Conservation (phyloP, 2,329 filamentous ascomycete species). For the Cephalotrichum gorgonifer region DNA sequence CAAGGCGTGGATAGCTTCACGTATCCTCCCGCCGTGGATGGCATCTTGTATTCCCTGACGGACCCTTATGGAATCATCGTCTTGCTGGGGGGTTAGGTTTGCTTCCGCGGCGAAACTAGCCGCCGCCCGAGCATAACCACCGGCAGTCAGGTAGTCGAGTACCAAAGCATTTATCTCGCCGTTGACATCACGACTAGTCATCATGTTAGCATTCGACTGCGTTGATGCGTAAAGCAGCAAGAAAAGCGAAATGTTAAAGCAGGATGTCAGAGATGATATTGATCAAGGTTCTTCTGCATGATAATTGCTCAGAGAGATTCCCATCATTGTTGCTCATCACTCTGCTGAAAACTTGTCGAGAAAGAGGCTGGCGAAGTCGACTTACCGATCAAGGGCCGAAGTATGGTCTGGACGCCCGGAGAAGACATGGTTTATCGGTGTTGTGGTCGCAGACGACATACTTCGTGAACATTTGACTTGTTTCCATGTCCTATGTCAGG, state of each 20-base stretch:
- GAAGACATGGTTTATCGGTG: conserved; percentile 4
- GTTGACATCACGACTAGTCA: conserved; percentile 7
- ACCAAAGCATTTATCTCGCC: conserved; percentile 95
- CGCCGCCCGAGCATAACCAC: conserved; percentile 87
- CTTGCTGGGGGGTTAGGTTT: conserved; percentile 66
- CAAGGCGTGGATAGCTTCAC: conserved; percentile 73
- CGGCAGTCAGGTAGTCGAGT: conserved; percentile 92
- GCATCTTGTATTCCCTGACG: conserved; percentile 75
- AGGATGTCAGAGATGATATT: conserved; percentile 46
- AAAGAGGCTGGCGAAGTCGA: background rate
- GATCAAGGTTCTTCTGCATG: conserved; percentile 79
- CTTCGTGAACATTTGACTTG: background rate
- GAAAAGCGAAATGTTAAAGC: background rate
- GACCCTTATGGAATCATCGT: conserved; percentile 62
- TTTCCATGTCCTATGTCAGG: background rate
- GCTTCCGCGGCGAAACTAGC: conserved; percentile 91
- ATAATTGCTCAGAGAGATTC: conserved; percentile 98
- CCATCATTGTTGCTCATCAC: conserved; percentile 94
- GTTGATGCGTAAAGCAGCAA: background rate
- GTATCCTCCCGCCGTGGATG: conserved; percentile 78
- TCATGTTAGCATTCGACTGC: background rate
- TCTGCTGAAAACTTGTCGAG: conserved; percentile 11
- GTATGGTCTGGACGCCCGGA: background rate
- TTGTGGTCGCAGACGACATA: conserved; percentile 6
- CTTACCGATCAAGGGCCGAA: conserved; percentile 11